A percentile compares a stretch with the other conserved stretches of the same genome.
Conservation (phyloP, 1,284 basidiomycete species). For the Puccinia brachypodii region DNA sequence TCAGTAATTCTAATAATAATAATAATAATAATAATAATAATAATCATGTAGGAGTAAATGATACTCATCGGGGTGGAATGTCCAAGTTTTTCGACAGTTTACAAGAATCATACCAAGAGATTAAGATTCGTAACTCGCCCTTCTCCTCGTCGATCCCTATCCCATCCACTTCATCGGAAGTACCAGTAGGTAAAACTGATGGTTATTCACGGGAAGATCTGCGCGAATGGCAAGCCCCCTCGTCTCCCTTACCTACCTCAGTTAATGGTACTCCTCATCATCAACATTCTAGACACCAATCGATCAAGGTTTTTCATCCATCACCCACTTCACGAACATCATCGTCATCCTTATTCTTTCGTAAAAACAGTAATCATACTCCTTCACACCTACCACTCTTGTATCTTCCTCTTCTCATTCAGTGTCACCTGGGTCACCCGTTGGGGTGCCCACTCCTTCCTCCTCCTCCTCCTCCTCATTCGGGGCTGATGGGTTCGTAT, state of each 20-base stretch:
- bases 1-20: too few species aligned
- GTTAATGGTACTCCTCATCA: background rate
- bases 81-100: conserved; percentile 7
- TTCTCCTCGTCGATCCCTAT: too few species aligned
- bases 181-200: background rate
- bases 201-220: background rate
- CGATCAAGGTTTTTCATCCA: background rate
- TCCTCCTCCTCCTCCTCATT: background rate
- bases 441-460: background rate
- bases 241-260: background rate
- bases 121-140: background rate
- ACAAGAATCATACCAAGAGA: conserved; percentile 9
- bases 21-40: too few species aligned
- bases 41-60: too few species aligned
- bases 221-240: background rate
- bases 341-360: background rate
- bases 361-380: too few species aligned
- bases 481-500: too few species aligned
- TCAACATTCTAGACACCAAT: background rate
- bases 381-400: too few species aligned
- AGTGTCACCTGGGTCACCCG: background rate
- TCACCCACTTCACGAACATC: background rate
- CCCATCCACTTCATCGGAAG: background rate
- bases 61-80: background rate
- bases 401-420: background rate